A percentile compares a stretch with the other conserved stretches of the same genome.
Conservation (phyloP, 2,329 filamentous ascomycete genomes). For the Paraphaeosphaeria minitans region DNA sequence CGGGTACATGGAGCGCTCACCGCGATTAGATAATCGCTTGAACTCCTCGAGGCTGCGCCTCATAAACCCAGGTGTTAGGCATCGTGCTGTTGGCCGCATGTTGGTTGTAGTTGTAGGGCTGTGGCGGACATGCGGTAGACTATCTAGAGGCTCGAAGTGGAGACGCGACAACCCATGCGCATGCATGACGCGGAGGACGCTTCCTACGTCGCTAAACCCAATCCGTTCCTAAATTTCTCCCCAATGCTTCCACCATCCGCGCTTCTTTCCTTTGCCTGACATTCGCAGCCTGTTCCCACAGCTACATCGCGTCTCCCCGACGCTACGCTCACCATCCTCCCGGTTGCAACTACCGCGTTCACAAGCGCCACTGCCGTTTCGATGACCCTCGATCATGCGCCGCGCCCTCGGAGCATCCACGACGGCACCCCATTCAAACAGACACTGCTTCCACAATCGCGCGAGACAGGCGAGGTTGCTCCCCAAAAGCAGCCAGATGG, state of each 20-base stretch:
- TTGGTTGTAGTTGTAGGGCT: slow-evolving; percentile 8
- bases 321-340: not conserved
- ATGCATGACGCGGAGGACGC: slow-evolving; percentile 5
- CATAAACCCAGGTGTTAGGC: slow-evolving; percentile 57
- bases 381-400: slow-evolving; percentile 45
- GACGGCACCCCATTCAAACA: slow-evolving; percentile 33
- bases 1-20: slow-evolving; percentile 45
- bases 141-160: slow-evolving; percentile 8
- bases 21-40: slow-evolving; percentile 60
- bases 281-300: not conserved
- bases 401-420: slow-evolving; percentile 36
- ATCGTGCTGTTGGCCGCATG: slow-evolving; percentile 46
- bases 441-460: slow-evolving; percentile 55
- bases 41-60: slow-evolving; percentile 65
- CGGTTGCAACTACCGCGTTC: not conserved
- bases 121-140: slow-evolving; percentile 15
- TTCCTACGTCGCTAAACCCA: slow-evolving; percentile 8
- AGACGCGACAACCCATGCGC: not conserved
- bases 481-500: slow-evolving; percentile 53
- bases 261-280: not conserved
- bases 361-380: slow-evolving; percentile 16
- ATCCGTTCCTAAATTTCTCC: slow-evolving; percentile 17
- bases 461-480: slow-evolving; percentile 64
- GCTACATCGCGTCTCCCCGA: not conserved
- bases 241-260: not conserved